Percentiles rank a stretch among this genome's conserved stretches.
These are phyloP conservation scores for Cordyceps pruinosa DNA, from an alignment of 2,329 filamentous ascomycete genomes.

Conservation along the genomic window DNA sequence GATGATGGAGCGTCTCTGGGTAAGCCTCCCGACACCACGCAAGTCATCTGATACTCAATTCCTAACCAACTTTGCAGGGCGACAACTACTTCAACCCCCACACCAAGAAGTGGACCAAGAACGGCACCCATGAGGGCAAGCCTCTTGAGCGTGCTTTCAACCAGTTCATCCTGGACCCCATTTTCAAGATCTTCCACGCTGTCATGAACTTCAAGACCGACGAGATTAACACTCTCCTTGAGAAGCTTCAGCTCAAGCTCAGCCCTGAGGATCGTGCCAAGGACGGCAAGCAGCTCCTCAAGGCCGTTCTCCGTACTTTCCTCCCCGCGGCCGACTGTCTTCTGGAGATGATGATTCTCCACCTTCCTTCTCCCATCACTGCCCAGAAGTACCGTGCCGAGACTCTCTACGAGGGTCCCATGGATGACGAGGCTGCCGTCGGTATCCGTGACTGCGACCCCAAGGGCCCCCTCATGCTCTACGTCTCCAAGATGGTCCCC, in stretches of 20 bases:
- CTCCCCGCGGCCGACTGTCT: conserved; percentile 95
- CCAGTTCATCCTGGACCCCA: conserved; percentile 98
- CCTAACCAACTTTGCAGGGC: conserved; percentile 40
- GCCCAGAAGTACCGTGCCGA: conserved; percentile 97
- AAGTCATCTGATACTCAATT: background rate
- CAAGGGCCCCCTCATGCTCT: conserved; percentile 98
- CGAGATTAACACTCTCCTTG: conserved; percentile 71
- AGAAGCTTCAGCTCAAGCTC: conserved; percentile 96
- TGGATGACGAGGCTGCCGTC: conserved; percentile 85
- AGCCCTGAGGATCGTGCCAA: conserved; percentile 77
- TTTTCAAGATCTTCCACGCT: conserved; percentile 96
- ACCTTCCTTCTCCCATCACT: conserved; percentile 90
- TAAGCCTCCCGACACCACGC: conserved; percentile 38
- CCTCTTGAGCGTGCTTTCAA: conserved; percentile 96
- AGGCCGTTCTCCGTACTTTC: conserved; percentile 98
- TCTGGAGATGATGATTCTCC: conserved; percentile 99
- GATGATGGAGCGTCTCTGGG: conserved; percentile 99
- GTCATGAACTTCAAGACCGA: conserved; percentile 99
- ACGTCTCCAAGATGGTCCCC: conserved; percentile 99
- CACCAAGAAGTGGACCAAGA: conserved; percentile 99
- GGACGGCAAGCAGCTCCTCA: conserved; percentile 96
- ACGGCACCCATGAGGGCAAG: conserved; percentile 75
- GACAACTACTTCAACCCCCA: conserved; percentile 99
- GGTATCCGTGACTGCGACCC: conserved; percentile 98
- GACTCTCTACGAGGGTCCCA: conserved; percentile 96